phyloP scores from a whole-genome alignment of 1,284 basidiomycete species.

The Fomitopsis betulina region DNA sequence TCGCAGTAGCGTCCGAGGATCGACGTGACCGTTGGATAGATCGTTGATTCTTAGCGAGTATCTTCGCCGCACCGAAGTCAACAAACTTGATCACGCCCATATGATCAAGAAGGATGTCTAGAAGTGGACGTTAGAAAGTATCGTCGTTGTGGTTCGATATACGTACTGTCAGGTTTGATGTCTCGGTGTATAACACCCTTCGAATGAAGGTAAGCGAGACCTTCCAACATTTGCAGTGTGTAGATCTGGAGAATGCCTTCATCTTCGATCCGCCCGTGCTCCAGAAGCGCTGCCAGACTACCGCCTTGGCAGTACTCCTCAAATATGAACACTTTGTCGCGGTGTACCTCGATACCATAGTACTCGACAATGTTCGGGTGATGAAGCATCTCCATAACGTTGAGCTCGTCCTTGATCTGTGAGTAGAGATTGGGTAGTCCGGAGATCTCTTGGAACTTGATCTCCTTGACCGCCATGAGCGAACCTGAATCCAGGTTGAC shows the following conservation, averaged over 20 bases:
- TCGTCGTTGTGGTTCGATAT: neutral
- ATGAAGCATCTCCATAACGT: constrained; percentile 97
- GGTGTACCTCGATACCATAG: constrained; percentile 98
- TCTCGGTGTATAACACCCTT: constrained; percentile 94
- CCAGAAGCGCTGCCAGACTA: constrained; percentile 85
- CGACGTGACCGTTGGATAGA: constrained; percentile 78
- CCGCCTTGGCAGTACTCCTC: constrained; percentile 99
- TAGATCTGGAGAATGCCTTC: constrained; percentile 96
- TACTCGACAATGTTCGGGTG: constrained; percentile 99
- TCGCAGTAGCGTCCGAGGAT: constrained; percentile 32
- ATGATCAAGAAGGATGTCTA: constrained; percentile 94
- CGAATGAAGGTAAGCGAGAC: constrained; percentile 90
- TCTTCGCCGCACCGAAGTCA: constrained; percentile 98
- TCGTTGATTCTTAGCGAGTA: constrained; percentile 90
- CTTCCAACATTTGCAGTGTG: constrained; percentile 96
- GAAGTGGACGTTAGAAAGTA: constrained; percentile 25
- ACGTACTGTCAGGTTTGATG: constrained; percentile 96
- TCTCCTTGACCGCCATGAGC: constrained; percentile 99
- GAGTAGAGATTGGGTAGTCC: constrained; percentile 82
- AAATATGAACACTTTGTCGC: constrained; percentile 99
- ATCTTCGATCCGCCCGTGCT: constrained; percentile 95
- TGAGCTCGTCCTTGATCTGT: constrained; percentile 96
- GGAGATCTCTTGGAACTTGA: constrained; percentile 93
- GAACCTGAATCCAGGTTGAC: constrained; percentile 96
- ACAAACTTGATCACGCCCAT: constrained; percentile 95